Evolutionary conservation across 2,329 filamentous ascomycete genomes (phyloP).

Genomic region (Diaporthe vexans): DNA sequence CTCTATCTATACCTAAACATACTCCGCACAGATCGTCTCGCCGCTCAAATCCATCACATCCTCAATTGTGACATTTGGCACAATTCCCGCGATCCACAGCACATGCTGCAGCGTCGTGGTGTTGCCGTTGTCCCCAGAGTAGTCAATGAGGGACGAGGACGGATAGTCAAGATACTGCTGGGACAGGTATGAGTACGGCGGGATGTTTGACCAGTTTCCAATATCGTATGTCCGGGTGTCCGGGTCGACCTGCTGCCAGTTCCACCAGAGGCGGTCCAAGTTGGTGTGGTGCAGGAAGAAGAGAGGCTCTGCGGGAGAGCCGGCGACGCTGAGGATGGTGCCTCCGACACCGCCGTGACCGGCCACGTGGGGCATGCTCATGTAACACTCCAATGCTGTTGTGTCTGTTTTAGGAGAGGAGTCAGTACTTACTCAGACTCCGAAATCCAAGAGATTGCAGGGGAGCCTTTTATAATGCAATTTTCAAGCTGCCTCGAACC

Average conservation of each 20-base stretch:
- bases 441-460: not conserved
- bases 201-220: slow-evolving; percentile 32
- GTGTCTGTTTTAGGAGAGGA: not conserved
- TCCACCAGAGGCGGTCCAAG: slow-evolving; percentile 49
- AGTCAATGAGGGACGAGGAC: not conserved
- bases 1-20: not conserved
- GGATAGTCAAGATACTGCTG: slow-evolving; percentile 4
- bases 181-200: slow-evolving; percentile 17
- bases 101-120: slow-evolving; percentile 27
- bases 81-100: slow-evolving; percentile 31
- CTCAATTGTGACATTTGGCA: slow-evolving; percentile 33
- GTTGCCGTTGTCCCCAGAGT: slow-evolving; percentile 27
- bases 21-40: slow-evolving; percentile 31
- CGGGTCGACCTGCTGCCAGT: slow-evolving; percentile 47
- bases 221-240: slow-evolving; percentile 14
- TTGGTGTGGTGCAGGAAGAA: slow-evolving; percentile 51
- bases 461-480: slow-evolving; percentile 12
- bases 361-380: slow-evolving; percentile 43
- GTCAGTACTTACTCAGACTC: not conserved
- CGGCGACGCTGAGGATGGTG: slow-evolving; percentile 42
- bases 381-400: slow-evolving; percentile 44
- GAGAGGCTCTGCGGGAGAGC: slow-evolving; percentile 51
- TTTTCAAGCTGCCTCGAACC: slow-evolving; percentile 43
- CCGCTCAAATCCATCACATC: slow-evolving; percentile 37
- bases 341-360: slow-evolving; percentile 46